Evolutionary conservation across 2,329 filamentous ascomycete species (phyloP), one percentile per base, ranked within the genome.

Genomic region (Fusarium pilosicola): DNA sequence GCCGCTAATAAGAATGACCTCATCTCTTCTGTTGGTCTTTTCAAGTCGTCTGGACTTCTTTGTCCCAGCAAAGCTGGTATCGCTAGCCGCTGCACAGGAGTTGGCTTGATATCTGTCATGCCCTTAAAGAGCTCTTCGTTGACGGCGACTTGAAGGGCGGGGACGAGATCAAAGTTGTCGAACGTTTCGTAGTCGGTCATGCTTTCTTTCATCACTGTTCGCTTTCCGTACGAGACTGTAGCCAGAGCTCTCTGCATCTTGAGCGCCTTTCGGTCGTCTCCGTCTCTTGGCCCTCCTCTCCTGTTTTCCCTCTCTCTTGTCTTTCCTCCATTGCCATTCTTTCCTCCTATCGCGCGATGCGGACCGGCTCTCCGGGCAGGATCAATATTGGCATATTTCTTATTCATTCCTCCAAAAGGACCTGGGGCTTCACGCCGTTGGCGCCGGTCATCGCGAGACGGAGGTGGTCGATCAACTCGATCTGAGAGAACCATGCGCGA

Each of bases 161-260:
- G 93, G 41, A 97, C 84, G 39, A 99, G 85, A 46, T 91, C 86
- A 77, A 99, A 94, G 75, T 94, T 88, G 63, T 94, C 91, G 81
- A 99, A 99, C 24, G 89, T 90, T 42, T 94, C 93, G 64, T 95
- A 86, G 57, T 92, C 87, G 54, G 88, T 85, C 84, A 90, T 94
- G 60, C 82, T 83, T 10, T 85, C 83, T 80, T 88, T 88, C 68
- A 89, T 82, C 10, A 79, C 81, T 62, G 83, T 82, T 62, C 90
- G 87, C 75, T 90, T 89, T 42, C 89, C 89, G 80, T 98, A 98
- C 1, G 94, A 90, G 9, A 98, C 87, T 7, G 91, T 89, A 5
- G 93, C 86, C 72, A 98, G 85, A 5, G 93, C 88, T 58, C 91
- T 90, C 81, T 98, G 96, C 96, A 98, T 98, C 84, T 97, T 97